Evolutionary conservation across 495 filamentous ascomycete species (phyloP).

Genomic region (Letharia columbiana): DNA sequence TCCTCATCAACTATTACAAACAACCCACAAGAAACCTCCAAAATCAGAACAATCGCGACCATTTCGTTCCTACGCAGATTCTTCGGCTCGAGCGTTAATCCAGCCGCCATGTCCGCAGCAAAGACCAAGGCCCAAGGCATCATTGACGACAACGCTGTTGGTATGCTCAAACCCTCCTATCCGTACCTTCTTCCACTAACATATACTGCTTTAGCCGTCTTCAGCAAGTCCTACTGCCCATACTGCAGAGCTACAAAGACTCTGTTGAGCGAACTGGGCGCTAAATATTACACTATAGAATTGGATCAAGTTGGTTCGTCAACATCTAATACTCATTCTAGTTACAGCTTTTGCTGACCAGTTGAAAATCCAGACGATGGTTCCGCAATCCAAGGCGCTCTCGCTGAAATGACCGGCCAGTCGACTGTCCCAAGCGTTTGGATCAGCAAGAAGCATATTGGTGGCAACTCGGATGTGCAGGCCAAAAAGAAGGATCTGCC

Average conservation of each 20-base stretch:
- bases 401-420: constrained; percentile 72
- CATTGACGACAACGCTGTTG: constrained; percentile 87
- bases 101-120: constrained; percentile 71
- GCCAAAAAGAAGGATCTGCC: constrained; percentile 48
- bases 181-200: not conserved
- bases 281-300: constrained; percentile 69
- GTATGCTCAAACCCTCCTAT: constrained; percentile 40
- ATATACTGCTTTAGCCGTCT: constrained; percentile 54
- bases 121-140: constrained; percentile 76
- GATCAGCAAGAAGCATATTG: constrained; percentile 84
- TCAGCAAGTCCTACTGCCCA: constrained; percentile 96
- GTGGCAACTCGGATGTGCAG: constrained; percentile 93
- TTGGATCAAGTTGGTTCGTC: constrained; percentile 72
- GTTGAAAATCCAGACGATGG: constrained; percentile 54
- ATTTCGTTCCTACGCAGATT: constrained; percentile 73
- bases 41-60: constrained; percentile 32
- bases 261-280: constrained; percentile 57
- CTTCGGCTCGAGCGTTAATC: constrained; percentile 55
- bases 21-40: not conserved
- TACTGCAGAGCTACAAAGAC: constrained; percentile 78
- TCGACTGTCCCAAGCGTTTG: constrained; percentile 91
- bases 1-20: not conserved
- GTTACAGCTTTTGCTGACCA: not conserved
- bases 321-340: not conserved
- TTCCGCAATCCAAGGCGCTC: constrained; percentile 69